Evolutionary conservation across 352 stramenopile species (phyloP), one percentile per base, ranked within the genome.

Genomic region (Phytopythium mirpurense): DNA sequence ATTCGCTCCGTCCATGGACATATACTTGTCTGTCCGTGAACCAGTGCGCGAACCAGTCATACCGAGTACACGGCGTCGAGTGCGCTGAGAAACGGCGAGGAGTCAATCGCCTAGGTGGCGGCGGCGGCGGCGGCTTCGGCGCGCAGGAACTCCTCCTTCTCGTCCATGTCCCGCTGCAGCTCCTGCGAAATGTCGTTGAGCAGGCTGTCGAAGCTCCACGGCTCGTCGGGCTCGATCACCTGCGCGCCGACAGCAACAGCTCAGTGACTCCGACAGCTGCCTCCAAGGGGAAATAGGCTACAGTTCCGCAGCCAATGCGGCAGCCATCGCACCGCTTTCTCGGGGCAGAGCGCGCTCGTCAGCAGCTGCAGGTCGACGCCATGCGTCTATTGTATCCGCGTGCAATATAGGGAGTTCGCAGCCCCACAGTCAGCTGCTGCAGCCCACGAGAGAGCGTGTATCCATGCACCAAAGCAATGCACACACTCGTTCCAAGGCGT

Each of bases 111-210:
- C n/a, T n/a, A n/a, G 18, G 40, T 32, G 9, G 29, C 29, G 29
- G 29, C 24, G 5, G 37, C 40, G 18, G 50, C 57, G 48, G 57
- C 67, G 31, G 65, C 58, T 6, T 79, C 67, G 5, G 67, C 67
- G 34, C 72, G 70, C 11, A 78, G 58, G 21, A 85, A 68, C 34
- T 90, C 78, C 36, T 91, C 80, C 44, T 86, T 86, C 40, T 91
- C 78, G 59, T 91, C 80, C 43, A 86, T 29, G 49, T 89, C 80
- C 54, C 81, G 86, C 48, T 91, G 78, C 51, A 91, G 79, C 42
- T 91, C 78, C 29, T 88, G 79, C 8, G 80, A 85, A 38, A 92
- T 79, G 35, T 92, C 78, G 59, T 89, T 89, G 9, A 92, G 65
- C 23, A 90, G 56, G 44, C 65, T 82, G 56, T 90, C 78, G 51